phyloP scores from a whole-genome alignment of 2,329 filamentous ascomycete species.

The Saccharata proteae region DNA sequence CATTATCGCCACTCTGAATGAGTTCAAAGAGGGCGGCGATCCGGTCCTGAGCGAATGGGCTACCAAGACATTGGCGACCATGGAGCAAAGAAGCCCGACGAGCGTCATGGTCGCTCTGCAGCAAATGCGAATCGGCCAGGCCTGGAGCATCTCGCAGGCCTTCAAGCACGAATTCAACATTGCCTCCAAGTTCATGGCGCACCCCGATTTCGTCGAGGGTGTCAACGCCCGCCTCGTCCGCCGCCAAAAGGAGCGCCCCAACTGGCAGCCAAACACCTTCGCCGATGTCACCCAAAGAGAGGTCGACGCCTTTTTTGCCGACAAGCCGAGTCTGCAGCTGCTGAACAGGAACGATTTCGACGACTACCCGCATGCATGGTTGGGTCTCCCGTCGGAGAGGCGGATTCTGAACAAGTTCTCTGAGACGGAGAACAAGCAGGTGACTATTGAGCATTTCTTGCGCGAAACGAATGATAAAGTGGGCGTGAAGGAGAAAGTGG shows the following conservation, averaged over 20 bases:
- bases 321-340: constrained; percentile 43
- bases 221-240: constrained; percentile 70
- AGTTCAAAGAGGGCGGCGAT: constrained; percentile 26
- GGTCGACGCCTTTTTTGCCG: constrained; percentile 57
- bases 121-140: constrained; percentile 64
- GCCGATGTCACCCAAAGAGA: constrained; percentile 48
- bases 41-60: constrained; percentile 60
- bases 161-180: constrained; percentile 82
- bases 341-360: constrained; percentile 49
- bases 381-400: constrained; percentile 62
- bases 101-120: constrained; percentile 72
- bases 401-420: constrained; percentile 36
- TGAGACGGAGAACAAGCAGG: constrained; percentile 16
- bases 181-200: constrained; percentile 75
- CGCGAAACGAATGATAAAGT: constrained; percentile 31
- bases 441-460: constrained; percentile 29
- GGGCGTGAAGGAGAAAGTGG: constrained; percentile 46
- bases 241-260: constrained; percentile 52
- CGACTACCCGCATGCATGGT: constrained; percentile 59
- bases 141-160: constrained; percentile 72
- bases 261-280: constrained; percentile 66
- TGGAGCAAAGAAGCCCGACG: constrained; percentile 72
- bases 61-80: constrained; percentile 58
- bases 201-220: constrained; percentile 84
- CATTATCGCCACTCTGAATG: constrained; percentile 56